Evolutionary conservation across 2,329 filamentous ascomycete genomes (phyloP).

Genomic region (Ophiocordyceps australis): DNA sequence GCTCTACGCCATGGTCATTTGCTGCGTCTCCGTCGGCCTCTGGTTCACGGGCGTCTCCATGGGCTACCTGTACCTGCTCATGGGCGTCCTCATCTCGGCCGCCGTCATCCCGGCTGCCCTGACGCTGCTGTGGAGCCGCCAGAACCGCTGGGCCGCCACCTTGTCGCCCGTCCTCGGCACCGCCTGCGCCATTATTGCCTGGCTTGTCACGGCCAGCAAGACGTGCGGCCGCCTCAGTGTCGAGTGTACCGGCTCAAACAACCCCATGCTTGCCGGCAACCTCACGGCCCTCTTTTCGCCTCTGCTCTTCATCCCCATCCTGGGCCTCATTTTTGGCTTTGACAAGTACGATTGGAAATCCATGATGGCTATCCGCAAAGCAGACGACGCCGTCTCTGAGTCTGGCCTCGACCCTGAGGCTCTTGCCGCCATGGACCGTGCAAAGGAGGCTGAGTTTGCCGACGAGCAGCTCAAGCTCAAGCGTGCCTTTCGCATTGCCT

Average conservation of each 20-base stretch:
- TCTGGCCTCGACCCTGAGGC: constrained; percentile 27
- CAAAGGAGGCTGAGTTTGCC: constrained; percentile 16
- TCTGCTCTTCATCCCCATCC: constrained; percentile 51
- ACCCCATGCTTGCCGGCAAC: constrained; percentile 78
- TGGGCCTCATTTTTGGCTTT: constrained; percentile 40
- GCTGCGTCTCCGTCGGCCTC: constrained; percentile 59
- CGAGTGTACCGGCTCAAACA: constrained; percentile 60
- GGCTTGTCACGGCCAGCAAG: constrained; percentile 57
- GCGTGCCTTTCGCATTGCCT: constrained; percentile 30
- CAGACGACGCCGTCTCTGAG: constrained; percentile 50
- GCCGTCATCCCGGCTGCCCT: constrained; percentile 71
- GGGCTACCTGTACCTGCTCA: constrained; percentile 78
- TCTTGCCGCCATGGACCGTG: constrained; percentile 5
- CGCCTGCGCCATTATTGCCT: constrained; percentile 47
- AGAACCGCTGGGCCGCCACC: constrained; percentile 55
- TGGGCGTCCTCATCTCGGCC: constrained; percentile 79
- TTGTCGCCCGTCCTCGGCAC: constrained; percentile 51
- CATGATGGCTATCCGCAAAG: constrained; percentile 63
- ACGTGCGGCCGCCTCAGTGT: constrained; percentile 53
- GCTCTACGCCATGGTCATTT: constrained; percentile 57
- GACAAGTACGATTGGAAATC: constrained; percentile 76
- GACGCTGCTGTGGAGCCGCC: constrained; percentile 63
- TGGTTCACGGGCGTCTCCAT: constrained; percentile 62
- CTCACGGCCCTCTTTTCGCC: constrained; percentile 68
- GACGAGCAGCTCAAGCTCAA: constrained; percentile 30